A percentile compares a stretch with the other conserved stretches of the same genome.
phyloP scores from a whole-genome alignment of 306 rosid species.

The Ormosia semicastrata region DNA sequence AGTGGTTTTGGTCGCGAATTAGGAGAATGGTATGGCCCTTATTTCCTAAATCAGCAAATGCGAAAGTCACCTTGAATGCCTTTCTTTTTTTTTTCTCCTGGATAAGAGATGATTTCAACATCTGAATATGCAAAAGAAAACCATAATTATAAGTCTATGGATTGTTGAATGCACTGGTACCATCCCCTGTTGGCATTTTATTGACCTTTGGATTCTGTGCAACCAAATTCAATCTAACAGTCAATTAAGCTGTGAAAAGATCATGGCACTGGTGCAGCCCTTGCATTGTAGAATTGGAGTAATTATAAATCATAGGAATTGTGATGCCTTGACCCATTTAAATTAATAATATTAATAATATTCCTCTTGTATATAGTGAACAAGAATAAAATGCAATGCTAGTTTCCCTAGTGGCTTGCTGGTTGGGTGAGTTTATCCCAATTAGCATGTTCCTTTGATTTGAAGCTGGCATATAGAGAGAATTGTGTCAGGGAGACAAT shows the following conservation, averaged over 20 bases:
- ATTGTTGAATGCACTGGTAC: neutral
- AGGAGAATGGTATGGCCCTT: slow-evolving; percentile 78
- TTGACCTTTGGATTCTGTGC: neutral
- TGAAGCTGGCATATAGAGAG: neutral
- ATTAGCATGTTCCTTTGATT: neutral
- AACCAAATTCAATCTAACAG: neutral
- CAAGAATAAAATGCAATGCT: neutral
- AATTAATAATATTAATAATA: neutral
- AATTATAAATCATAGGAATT: neutral
- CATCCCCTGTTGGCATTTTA: neutral
- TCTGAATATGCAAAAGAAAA: slow-evolving; percentile 7
- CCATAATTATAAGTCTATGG: neutral
- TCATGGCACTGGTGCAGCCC: neutral
- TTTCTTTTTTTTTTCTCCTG: neutral
- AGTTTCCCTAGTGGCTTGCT: neutral
- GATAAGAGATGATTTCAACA: neutral
- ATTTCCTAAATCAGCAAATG: slow-evolving; percentile 6
- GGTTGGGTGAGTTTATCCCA: neutral
- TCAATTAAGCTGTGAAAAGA: neutral
- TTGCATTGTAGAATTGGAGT: neutral
- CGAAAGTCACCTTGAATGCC: neutral
- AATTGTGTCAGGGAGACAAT: neutral
- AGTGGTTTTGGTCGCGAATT: slow-evolving; percentile 99
- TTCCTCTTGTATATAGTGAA: neutral
- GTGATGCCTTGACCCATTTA: neutral